Evolutionary conservation across 768 basidiomycete species (phyloP).

Genomic region (Lentinus brumalis): DNA sequence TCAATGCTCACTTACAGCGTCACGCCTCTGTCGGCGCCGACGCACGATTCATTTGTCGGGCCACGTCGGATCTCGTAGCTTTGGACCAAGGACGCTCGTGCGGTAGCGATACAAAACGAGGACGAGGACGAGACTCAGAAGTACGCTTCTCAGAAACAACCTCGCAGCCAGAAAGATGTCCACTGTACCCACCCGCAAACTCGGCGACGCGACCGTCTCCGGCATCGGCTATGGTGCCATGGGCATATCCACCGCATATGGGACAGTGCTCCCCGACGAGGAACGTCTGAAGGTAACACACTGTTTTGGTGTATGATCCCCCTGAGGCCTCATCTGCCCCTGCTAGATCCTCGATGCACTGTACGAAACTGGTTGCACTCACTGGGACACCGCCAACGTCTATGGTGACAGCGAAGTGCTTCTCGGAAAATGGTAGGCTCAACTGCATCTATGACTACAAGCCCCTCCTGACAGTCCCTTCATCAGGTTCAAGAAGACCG

Average conservation of each 20-base stretch:
- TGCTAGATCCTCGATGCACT: constrained; percentile 45
- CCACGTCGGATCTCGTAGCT: too few species aligned
- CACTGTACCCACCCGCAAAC: constrained; percentile 35
- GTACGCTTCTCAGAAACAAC: too few species aligned
- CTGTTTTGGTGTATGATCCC: not conserved
- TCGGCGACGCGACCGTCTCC: constrained; percentile 48
- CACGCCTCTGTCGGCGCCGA: too few species aligned
- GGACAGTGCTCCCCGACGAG: constrained; percentile 50
- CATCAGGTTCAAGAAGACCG: constrained; percentile 51
- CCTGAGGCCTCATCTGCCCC: constrained; percentile 27
- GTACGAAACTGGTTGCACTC: constrained; percentile 42
- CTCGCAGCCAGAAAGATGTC: too few species aligned
- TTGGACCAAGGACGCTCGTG: too few species aligned
- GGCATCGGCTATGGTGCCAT: constrained; percentile 64
- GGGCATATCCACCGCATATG: constrained; percentile 55
- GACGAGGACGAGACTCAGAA: too few species aligned
- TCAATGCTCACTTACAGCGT: too few species aligned
- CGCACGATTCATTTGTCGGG: too few species aligned
- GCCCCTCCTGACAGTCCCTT: too few species aligned
- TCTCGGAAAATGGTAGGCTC: constrained; percentile 44
- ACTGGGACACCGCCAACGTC: constrained; percentile 50
- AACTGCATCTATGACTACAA: too few species aligned
- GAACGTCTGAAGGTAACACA: constrained; percentile 56
- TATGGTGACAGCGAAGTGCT: constrained; percentile 48
- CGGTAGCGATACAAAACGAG: too few species aligned